A percentile compares a stretch with the other conserved stretches of the same genome.
Conservation (phyloP, 2,329 filamentous ascomycete genomes). For the Arthrobotrys conoides region DNA sequence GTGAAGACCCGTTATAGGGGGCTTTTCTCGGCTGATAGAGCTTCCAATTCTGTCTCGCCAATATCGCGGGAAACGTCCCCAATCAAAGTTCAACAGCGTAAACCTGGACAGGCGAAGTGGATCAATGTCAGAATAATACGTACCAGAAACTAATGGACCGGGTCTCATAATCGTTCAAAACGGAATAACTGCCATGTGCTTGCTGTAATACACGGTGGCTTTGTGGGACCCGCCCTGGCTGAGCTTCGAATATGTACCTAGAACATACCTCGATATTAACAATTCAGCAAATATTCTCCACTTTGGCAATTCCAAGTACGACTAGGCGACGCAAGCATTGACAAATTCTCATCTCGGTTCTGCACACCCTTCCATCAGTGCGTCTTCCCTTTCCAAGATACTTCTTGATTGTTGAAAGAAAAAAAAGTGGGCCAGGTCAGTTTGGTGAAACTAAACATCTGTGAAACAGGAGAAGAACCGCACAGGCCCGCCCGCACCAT, state of each 20-base stretch:
- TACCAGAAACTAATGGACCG: neutral
- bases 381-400: conserved; percentile 1
- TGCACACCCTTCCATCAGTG: conserved; percentile 1
- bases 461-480: conserved; percentile 60
- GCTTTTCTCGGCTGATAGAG: conserved; percentile 49
- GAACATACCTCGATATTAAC: too few species aligned
- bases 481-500: conserved; percentile 38
- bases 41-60: conserved; percentile 45
- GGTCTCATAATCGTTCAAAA: conserved; percentile 9
- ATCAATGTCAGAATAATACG: conserved; percentile 19
- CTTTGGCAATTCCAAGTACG: conserved; percentile 12
- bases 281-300: conserved; percentile 7
- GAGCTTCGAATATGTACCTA: conserved; percentile 9
- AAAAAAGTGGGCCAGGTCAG: conserved; percentile 24
- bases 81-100: conserved; percentile 22
- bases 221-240: conserved; percentile 29
- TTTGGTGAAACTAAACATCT: conserved; percentile 59
- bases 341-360: conserved; percentile 49
- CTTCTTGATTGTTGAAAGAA: conserved; percentile 17
- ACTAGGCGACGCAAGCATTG: conserved; percentile 36
- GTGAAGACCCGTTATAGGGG: conserved; percentile 32
- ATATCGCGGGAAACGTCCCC: conserved; percentile 32
- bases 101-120: conserved; percentile 38
- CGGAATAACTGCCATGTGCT: conserved; percentile 25
- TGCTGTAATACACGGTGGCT: conserved; percentile 31